Conservation (phyloP, 805 yeast genomes). For the Teunomyces tritomae region DNA sequence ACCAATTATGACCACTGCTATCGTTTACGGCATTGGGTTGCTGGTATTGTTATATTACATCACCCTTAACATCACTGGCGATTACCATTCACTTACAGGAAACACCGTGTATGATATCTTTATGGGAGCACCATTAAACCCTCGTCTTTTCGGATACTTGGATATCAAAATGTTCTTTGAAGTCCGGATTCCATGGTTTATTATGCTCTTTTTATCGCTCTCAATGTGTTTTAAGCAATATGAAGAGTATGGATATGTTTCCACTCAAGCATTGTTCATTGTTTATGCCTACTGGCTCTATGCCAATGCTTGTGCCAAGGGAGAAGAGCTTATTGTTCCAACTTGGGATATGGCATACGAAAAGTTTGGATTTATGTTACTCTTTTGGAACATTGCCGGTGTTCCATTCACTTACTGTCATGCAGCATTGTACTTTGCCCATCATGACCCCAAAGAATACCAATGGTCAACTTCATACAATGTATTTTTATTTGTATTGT, state of each 20-base stretch:
- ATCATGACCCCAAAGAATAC: conserved; percentile 84
- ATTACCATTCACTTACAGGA: conserved; percentile 90
- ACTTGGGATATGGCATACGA: conserved; percentile 99
- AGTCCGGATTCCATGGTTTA: conserved; percentile 96
- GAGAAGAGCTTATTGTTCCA: conserved; percentile 95
- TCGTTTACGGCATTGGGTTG: conserved; percentile 69
- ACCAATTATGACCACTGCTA: conserved; percentile 89
- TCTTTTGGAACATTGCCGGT: conserved; percentile 99
- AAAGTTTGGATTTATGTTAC: conserved; percentile 97
- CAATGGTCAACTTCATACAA: conserved; percentile 65
- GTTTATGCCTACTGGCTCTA: conserved; percentile 88
- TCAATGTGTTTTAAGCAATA: conserved; percentile 76
- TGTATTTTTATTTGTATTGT: conserved; percentile 49
- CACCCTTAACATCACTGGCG: conserved; percentile 63
- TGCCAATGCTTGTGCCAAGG: conserved; percentile 96
- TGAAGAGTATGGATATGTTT: conserved; percentile 74
- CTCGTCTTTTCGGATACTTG: conserved; percentile 80
- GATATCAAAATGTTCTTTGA: conserved; percentile 97
- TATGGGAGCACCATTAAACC: conserved; percentile 97
- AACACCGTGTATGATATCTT: conserved; percentile 86
- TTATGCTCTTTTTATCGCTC: conserved; percentile 71
- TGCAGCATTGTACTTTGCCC: conserved; percentile 77
- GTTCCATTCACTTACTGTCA: conserved; percentile 98
- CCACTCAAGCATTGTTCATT: conserved; percentile 72
- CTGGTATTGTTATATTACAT: conserved; percentile 68